phyloP scores from a whole-genome alignment of 331 rosid genomes.

The Quercus tomentella region DNA sequence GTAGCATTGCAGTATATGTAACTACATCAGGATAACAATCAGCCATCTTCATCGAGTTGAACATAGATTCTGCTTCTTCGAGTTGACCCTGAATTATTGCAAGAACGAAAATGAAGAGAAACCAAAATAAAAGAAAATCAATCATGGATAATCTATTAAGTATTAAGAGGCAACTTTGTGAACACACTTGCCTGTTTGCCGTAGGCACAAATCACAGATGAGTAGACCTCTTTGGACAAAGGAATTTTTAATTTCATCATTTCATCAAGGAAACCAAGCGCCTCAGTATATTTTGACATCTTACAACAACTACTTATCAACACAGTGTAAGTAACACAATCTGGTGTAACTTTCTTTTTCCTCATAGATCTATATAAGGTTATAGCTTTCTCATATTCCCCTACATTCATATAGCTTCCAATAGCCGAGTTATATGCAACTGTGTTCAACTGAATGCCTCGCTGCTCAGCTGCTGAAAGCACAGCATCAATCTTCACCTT shows the following conservation, averaged over 20 bases:
- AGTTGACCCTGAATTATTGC: slow-evolving; percentile 57
- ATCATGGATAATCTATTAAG: slow-evolving; percentile 5
- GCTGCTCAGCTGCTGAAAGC: slow-evolving; percentile 76
- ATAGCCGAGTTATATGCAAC: slow-evolving; percentile 89
- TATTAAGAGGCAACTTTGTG: not conserved
- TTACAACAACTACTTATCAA: slow-evolving; percentile 91
- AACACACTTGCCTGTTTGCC: slow-evolving; percentile 67
- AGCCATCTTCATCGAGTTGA: slow-evolving; percentile 57
- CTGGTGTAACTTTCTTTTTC: slow-evolving; percentile 56
- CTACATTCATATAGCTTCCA: slow-evolving; percentile 82
- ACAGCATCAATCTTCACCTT: slow-evolving; percentile 84
- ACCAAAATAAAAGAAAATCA: slow-evolving; percentile 5
- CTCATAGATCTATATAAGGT: slow-evolving; percentile 66
- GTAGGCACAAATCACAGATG: slow-evolving; percentile 72
- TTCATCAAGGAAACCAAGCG: slow-evolving; percentile 57
- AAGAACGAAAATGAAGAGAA: slow-evolving; percentile 2
- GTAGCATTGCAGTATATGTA: slow-evolving; percentile 79
- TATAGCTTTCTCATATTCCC: slow-evolving; percentile 72
- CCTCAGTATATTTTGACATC: slow-evolving; percentile 77
- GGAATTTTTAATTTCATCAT: slow-evolving; percentile 62
- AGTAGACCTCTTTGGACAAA: slow-evolving; percentile 70
- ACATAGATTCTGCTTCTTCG: slow-evolving; percentile 69
- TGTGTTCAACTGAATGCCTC: slow-evolving; percentile 81
- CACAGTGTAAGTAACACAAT: slow-evolving; percentile 75
- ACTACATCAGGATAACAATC: slow-evolving; percentile 73